Evolutionary conservation across 176 grass and related monocot species (phyloP).

Genomic region (Chloris gayana): DNA sequence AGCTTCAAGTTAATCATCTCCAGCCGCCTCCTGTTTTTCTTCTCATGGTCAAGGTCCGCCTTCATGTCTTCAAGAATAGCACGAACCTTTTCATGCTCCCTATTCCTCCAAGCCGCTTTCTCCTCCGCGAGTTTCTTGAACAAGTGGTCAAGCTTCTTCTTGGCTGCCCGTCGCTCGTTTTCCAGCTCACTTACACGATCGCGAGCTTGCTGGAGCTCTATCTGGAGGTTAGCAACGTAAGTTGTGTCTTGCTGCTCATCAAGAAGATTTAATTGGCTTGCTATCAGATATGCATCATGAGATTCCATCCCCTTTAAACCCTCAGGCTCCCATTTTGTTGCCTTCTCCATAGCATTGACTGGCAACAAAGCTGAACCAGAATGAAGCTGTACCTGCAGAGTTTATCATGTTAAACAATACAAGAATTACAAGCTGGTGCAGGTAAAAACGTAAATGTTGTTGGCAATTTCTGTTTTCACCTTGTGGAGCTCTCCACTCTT

Average conservation of each 20-base stretch:
- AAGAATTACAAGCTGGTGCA: neutral
- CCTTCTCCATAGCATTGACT: slow-evolving; percentile 70
- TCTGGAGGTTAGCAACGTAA: slow-evolving; percentile 63
- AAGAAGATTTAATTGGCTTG: slow-evolving; percentile 73
- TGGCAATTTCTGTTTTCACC: slow-evolving; percentile 44
- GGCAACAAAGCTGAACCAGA: slow-evolving; percentile 49
- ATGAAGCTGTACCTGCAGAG: slow-evolving; percentile 45
- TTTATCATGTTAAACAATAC: neutral
- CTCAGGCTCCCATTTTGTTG: slow-evolving; percentile 94
- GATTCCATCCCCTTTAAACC: slow-evolving; percentile 59
- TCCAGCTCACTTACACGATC: slow-evolving; percentile 65
- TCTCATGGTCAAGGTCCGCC: slow-evolving; percentile 84
- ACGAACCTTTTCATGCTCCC: slow-evolving; percentile 83
- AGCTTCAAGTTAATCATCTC: slow-evolving; percentile 86
- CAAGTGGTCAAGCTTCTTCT: slow-evolving; percentile 89
- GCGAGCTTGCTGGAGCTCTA: slow-evolving; percentile 77
- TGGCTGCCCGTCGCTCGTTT: slow-evolving; percentile 68
- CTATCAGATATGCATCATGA: slow-evolving; percentile 72
- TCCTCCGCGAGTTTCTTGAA: slow-evolving; percentile 93
- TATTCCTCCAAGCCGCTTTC: slow-evolving; percentile 84
- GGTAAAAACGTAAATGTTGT: neutral
- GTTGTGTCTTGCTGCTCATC: slow-evolving; percentile 55
- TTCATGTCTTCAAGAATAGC: slow-evolving; percentile 89
- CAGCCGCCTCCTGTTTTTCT: slow-evolving; percentile 68
- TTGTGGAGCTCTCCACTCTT: slow-evolving; percentile 78